phyloP scores from a whole-genome alignment of 768 basidiomycete genomes.

The Termitomyces sp. region DNA sequence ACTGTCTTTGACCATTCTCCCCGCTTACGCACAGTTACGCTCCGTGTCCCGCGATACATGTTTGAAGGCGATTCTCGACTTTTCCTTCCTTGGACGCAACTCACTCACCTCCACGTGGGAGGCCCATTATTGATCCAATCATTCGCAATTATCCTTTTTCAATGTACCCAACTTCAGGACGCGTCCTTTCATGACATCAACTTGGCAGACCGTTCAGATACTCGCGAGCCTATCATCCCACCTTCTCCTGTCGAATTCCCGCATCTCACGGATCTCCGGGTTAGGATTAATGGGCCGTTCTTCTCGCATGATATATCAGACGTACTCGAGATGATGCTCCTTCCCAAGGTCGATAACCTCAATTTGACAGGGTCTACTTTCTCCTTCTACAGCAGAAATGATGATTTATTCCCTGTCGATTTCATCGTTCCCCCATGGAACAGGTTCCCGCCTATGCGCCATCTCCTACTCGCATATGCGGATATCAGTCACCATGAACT shows the following conservation, averaged over 20 bases:
- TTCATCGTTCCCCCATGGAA: not conserved
- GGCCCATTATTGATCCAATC: not conserved
- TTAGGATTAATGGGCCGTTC: not conserved
- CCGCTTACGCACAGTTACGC: not conserved
- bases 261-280: not conserved
- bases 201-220: not conserved
- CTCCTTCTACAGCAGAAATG: not conserved
- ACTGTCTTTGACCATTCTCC: not conserved
- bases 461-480: not conserved
- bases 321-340: not conserved
- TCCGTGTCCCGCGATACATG: not conserved
- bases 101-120: not conserved
- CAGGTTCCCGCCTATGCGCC: not conserved
- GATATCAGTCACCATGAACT: not conserved
- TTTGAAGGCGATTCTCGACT: not conserved
- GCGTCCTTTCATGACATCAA: not conserved
- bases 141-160: not conserved
- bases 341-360: not conserved
- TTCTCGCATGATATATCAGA: not conserved
- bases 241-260: not conserved
- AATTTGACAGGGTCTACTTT: not conserved
- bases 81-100: conserved; percentile 2
- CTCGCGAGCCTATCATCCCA: not conserved
- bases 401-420: not conserved
- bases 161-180: not conserved